phyloP scores from a whole-genome alignment of 352 stramenopile species.

The Phytophthora brassicae region DNA sequence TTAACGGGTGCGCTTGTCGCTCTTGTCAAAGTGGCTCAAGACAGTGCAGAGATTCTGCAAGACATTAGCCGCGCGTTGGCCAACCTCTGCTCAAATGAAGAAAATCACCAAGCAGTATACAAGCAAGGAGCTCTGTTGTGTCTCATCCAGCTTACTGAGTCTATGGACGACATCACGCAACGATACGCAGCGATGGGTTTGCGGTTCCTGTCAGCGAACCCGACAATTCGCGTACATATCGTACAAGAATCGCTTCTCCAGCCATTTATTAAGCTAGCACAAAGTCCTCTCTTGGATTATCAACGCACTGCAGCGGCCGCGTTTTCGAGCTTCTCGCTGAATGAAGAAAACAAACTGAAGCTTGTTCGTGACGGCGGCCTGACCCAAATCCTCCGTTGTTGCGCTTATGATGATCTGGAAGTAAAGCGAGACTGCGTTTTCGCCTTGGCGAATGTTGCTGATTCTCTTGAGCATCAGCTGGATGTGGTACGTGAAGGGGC shows the following conservation, averaged over 20 bases:
- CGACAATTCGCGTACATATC: conserved; percentile 92
- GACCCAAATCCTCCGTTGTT: conserved; percentile 89
- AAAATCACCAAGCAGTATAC: conserved; percentile 93
- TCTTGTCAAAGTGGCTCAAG: conserved; percentile 57
- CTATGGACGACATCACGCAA: conserved; percentile 90
- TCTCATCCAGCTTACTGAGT: conserved; percentile 89
- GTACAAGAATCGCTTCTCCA: conserved; percentile 89
- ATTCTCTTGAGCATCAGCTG: conserved; percentile 88
- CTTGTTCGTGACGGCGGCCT: conserved; percentile 93
- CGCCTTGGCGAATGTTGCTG: conserved; percentile 93
- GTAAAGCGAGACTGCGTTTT: conserved; percentile 93
- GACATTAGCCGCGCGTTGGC: conserved; percentile 91
- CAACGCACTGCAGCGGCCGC: conserved; percentile 92
- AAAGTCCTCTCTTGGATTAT: conserved; percentile 90
- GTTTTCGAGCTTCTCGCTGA: conserved; percentile 91
- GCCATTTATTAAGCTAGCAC: conserved; percentile 91
- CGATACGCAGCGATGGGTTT: conserved; percentile 95
- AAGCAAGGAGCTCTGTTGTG: conserved; percentile 91
- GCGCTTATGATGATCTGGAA: conserved; percentile 89
- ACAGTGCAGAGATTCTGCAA: conserved; percentile 93
- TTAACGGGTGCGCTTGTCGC: conserved; percentile 80
- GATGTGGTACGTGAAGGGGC: conserved; percentile 89
- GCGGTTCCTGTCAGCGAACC: conserved; percentile 93
- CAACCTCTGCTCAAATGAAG: conserved; percentile 94
- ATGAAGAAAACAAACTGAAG: conserved; percentile 94